phyloP scores from a whole-genome alignment of 1,284 basidiomycete genomes.

The Pisolithus thermaeus region DNA sequence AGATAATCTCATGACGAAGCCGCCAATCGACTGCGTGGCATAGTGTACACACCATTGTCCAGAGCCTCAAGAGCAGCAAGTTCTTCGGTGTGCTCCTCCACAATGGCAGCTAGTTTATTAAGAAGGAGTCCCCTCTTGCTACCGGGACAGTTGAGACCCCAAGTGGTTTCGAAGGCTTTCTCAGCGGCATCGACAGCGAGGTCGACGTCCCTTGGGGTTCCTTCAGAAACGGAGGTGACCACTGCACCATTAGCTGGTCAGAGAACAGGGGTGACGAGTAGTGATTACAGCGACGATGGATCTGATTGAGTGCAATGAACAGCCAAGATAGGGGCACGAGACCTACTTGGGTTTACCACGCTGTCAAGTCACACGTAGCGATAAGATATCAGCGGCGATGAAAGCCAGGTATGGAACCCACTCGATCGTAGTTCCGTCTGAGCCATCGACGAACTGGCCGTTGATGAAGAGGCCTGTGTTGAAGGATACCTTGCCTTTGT shows the following conservation, averaged over 20 bases:
- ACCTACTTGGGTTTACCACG: conserved; percentile 67
- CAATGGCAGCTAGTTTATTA: conserved; percentile 50
- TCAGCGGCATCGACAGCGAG: conserved; percentile 72
- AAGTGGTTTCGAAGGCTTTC: conserved; percentile 59
- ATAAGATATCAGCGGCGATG: conserved; percentile 3
- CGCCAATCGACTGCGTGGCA: neutral
- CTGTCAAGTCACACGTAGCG: conserved; percentile 30
- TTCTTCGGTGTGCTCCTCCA: conserved; percentile 57
- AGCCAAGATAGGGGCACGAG: neutral
- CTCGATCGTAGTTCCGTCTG: conserved; percentile 63
- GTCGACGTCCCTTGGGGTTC: conserved; percentile 67
- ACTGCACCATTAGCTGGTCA: conserved; percentile 60
- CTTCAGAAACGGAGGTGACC: conserved; percentile 66
- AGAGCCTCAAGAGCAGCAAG: conserved; percentile 57
- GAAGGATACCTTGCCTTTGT: conserved; percentile 68
- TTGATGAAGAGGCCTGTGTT: conserved; percentile 78
- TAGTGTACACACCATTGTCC: conserved; percentile 37
- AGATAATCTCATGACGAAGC: neutral
- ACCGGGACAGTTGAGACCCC: conserved; percentile 50
- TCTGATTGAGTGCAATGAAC: neutral
- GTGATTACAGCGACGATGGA: neutral
- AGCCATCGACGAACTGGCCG: conserved; percentile 74
- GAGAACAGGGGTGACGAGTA: neutral
- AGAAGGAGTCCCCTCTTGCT: conserved; percentile 47
- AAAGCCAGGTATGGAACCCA: conserved; percentile 30